Evolutionary conservation across 495 filamentous ascomycete genomes (phyloP).

Genomic region (Penicillium lividum): DNA sequence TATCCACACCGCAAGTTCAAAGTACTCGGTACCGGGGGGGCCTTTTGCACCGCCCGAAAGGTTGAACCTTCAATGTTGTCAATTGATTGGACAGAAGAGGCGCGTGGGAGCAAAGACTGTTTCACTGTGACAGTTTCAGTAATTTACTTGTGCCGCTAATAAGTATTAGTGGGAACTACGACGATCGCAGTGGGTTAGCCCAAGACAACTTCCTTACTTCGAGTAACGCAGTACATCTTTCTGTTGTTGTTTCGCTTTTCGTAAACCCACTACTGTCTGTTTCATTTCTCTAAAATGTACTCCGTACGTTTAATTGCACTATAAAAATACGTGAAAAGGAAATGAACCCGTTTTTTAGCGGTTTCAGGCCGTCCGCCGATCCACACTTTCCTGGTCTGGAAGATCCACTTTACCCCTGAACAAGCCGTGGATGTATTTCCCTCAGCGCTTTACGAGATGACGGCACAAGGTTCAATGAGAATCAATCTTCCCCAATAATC

Average conservation of each 20-base stretch:
- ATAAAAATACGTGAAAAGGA: not conserved
- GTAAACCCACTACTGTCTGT: not conserved
- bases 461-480: not conserved
- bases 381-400: conserved; percentile 27
- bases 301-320: not conserved
- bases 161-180: not conserved
- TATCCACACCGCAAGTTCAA: not conserved
- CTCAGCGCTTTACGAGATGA: not conserved
- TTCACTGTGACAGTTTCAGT: conserved; percentile 14
- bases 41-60: conserved; percentile 12
- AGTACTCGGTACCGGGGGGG: conserved; percentile 12
- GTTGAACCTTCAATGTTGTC: not conserved
- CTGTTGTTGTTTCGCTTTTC: not conserved
- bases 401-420: conserved; percentile 36
- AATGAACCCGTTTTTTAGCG: conserved; percentile 6
- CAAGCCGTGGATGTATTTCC: conserved; percentile 17
- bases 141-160: conserved; percentile 16
- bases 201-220: conserved; percentile 3
- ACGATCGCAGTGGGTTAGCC: not conserved
- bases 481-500: conserved; percentile 2
- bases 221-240: not conserved
- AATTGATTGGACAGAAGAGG: conserved; percentile 16
- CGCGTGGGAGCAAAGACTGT: conserved; percentile 14
- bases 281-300: not conserved
- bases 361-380: conserved; percentile 22